Conservation (phyloP, 768 basidiomycete species). For the Russula olivacea region DNA sequence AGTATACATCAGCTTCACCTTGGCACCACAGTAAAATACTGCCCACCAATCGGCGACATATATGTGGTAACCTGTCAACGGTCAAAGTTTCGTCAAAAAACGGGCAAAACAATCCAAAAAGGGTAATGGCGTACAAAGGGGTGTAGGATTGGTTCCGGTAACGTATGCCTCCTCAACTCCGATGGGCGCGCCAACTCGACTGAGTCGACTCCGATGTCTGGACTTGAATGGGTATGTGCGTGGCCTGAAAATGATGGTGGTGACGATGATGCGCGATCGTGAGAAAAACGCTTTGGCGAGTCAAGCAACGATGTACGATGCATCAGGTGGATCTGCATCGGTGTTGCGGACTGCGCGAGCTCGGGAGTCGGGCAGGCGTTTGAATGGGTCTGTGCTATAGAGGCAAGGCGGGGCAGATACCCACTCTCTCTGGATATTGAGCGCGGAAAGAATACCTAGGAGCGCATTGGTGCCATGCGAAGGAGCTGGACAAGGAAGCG, state of each 20-base stretch:
- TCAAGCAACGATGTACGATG: neutral
- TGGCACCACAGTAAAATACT: neutral
- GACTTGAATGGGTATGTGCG: neutral
- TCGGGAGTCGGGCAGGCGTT: conserved; percentile 4
- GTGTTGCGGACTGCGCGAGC: neutral
- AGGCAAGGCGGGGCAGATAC: conserved; percentile 42
- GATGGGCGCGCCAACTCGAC: conserved; percentile 6
- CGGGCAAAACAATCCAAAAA: neutral
- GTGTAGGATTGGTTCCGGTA: conserved; percentile 25
- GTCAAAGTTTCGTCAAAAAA: neutral
- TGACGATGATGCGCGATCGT: conserved; percentile 1
- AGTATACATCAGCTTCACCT: neutral
- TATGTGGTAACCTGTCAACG: conserved; percentile 33
- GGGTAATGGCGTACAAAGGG: conserved; percentile 30
- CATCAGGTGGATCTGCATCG: neutral
- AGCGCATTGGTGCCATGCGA: neutral
- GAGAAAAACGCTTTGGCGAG: conserved; percentile 1
- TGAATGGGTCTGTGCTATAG: conserved; percentile 22
- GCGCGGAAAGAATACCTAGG: conserved; percentile 72
- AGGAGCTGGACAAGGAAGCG: conserved; percentile 28
- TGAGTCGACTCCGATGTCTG: conserved; percentile 6
- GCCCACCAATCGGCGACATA: conserved; percentile 37
- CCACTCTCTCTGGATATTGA: conserved; percentile 61
- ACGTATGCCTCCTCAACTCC: conserved; percentile 5
- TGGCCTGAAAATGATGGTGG: neutral